Base-by-base conservation (phyloP, 352 stramenopile species). In the Globisporangium canariense region DNA sequence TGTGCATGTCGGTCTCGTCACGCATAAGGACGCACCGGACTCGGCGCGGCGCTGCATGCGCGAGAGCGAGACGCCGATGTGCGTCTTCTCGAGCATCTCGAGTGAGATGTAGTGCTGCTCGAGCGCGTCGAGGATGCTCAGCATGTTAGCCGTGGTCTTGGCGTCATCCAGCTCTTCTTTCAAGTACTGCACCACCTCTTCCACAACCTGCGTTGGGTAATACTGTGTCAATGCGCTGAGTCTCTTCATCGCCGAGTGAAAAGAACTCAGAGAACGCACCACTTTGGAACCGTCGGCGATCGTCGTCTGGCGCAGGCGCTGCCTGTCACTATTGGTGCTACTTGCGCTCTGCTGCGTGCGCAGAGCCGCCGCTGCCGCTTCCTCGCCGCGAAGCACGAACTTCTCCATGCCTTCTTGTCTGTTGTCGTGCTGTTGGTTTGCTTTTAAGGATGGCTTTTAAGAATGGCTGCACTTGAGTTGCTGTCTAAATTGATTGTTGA, bases 61-160 rank as follows among this genome's bases (percentile, higher is more conserved):
- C 43, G 74, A 69, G 5, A 84, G 62, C 36, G 74, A 71, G n/a
- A 75, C 43, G 0, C 76, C 76, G 43, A 84, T 81, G 8, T 62
- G 46, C 18, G 82, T 93, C 69, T 93, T 88, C 68, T 93, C 85
- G 47, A 93, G 66, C 72, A 93, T 89, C 65, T 93, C 85, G 20
- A 93, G 77, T 52, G 85, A 93, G 36, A 93, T 72, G 65, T 90
- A 93, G 20, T 87, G 67, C 49, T 72, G 59, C 50, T 89, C 82
- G n/a, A 93, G 69, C 47, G 71, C 75, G 11, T 80, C 71, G 11
- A 93, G 60, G 1, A 86, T 60, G 18, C 57, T 68, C 22, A 78
- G 41, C 76, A 91, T 88, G 28, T 81, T 79, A 38, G 49, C 57
- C 1, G 64, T 65, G 1, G 73, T 87, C 43, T 71, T 79, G 25